phyloP scores from a whole-genome alignment of 139 green algal genomes.

The Deuterostichococcus epilithicus region DNA sequence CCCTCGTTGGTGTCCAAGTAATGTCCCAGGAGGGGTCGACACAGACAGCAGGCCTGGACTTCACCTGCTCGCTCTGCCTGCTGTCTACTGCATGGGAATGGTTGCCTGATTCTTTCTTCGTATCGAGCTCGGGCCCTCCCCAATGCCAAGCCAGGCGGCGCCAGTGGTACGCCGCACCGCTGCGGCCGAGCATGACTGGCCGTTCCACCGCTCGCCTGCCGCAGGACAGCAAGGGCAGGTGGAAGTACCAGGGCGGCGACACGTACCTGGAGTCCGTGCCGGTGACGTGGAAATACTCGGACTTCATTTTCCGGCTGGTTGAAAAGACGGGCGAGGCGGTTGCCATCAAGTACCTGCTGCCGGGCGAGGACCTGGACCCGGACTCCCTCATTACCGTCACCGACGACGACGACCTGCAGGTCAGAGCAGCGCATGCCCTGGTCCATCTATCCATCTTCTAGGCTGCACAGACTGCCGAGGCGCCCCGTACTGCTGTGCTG shows the following conservation, averaged over 20 bases:
- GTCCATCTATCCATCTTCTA: background rate
- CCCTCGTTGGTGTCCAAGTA: background rate
- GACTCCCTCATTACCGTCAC: conserved; percentile 65
- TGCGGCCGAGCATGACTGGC: background rate
- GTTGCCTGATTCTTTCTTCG: too few species aligned
- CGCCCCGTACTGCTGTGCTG: background rate
- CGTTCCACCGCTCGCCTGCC: background rate
- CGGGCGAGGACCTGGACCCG: conserved; percentile 67
- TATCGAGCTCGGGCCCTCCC: background rate
- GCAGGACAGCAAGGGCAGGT: conserved; percentile 21
- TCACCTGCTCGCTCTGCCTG: too few species aligned
- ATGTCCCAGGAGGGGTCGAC: background rate
- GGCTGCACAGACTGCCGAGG: background rate
- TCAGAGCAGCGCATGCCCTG: conserved; percentile 5
- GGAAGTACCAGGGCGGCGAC: conserved; percentile 40
- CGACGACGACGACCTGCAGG: conserved; percentile 72
- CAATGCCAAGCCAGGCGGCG: background rate
- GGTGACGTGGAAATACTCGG: conserved; percentile 36
- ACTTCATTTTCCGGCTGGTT: conserved; percentile 50
- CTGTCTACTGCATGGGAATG: too few species aligned
- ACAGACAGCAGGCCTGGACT: background rate
- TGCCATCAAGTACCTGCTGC: conserved; percentile 49
- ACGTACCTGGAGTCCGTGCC: conserved; percentile 47
- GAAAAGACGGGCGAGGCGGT: conserved; percentile 59
- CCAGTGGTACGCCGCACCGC: background rate